Conservation (phyloP, 176 grass and related monocot genomes). For the Chloris gayana region DNA sequence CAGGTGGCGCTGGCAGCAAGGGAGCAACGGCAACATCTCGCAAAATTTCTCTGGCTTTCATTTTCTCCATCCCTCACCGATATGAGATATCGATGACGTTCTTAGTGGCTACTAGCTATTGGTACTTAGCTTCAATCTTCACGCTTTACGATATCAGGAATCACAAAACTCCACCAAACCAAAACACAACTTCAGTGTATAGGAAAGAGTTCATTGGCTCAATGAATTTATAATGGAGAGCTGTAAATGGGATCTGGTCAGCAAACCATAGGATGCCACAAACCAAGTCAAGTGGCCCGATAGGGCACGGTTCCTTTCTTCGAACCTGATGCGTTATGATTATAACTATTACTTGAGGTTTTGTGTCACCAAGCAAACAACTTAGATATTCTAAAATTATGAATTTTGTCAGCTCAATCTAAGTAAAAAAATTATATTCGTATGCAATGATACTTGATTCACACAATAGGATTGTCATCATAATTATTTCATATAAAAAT, state of each 20-base stretch:
- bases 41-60: too few species aligned
- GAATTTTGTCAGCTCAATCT: too few species aligned
- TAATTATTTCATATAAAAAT: background rate
- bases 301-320: background rate
- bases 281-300: background rate
- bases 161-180: background rate
- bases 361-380: background rate
- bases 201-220: background rate
- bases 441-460: background rate
- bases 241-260: too few species aligned
- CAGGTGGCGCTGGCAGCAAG: too few species aligned
- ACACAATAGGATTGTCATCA: too few species aligned
- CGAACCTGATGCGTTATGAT: background rate
- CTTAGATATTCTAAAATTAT: background rate
- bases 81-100: too few species aligned
- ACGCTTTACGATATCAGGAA: background rate
- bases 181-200: background rate
- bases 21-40: too few species aligned
- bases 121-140: background rate
- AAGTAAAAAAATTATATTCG: background rate
- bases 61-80: too few species aligned
- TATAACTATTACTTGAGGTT: background rate
- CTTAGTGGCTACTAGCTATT: background rate
- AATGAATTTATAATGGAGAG: background rate
- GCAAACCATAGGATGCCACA: background rate